Conservation (phyloP, 2,329 filamentous ascomycete genomes). For the Hymenoscyphus fructigenus region DNA sequence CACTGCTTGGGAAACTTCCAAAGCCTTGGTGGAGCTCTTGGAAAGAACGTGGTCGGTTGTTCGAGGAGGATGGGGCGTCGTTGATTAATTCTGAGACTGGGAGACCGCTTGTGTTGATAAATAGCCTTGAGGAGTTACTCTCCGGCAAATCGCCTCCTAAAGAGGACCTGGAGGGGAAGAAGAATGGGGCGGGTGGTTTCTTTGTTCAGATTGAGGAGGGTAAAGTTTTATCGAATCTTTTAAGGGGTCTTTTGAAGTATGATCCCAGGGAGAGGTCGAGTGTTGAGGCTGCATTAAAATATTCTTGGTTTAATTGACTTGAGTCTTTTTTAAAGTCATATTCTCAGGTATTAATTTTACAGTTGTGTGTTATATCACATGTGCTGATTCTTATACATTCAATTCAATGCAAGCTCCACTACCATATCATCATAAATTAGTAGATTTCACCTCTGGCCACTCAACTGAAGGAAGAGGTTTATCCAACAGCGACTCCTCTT, state of each 20-base stretch:
- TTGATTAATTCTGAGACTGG: background rate
- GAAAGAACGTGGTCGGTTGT: background rate
- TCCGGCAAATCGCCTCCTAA: background rate
- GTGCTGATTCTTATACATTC: too few species aligned
- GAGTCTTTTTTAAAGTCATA: background rate
- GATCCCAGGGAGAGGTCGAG: background rate
- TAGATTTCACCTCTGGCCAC: background rate
- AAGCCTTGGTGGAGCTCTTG: background rate
- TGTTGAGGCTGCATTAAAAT: background rate
- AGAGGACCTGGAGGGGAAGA: background rate
- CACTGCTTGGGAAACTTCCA: conserved; percentile 10
- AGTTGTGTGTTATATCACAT: too few species aligned
- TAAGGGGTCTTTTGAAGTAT: background rate
- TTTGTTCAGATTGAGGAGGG: background rate
- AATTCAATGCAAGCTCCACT: background rate
- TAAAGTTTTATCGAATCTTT: background rate
- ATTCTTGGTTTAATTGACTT: background rate
- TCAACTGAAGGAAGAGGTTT: background rate
- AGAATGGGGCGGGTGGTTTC: background rate
- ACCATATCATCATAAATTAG: background rate
- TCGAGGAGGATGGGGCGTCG: background rate
- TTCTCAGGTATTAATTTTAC: too few species aligned
- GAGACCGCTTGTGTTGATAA: background rate
- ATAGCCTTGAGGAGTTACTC: background rate
- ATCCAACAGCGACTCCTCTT: background rate